These are phyloP conservation scores for Akebia trifoliata DNA, from an alignment of 164 flowering plant species.

Conservation along the genomic window DNA sequence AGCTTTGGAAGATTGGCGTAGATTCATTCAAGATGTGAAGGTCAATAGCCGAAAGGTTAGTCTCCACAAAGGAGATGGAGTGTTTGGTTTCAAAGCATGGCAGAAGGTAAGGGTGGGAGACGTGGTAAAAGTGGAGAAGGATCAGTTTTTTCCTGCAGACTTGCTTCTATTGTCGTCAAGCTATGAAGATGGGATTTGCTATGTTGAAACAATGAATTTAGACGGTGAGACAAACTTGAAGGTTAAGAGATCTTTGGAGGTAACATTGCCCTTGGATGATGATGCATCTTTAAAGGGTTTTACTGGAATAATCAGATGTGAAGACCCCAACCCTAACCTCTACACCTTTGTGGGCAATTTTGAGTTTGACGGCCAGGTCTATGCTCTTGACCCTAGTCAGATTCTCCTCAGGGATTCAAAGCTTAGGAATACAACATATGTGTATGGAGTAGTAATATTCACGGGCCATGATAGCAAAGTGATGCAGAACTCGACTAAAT, in stretches of 20 bases:
- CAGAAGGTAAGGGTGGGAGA: conserved; percentile 71
- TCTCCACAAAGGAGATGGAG: conserved; percentile 56
- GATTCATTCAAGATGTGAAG: conserved; percentile 86
- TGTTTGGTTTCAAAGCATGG: conserved; percentile 58
- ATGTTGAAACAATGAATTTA: conserved; percentile 94
- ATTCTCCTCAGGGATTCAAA: conserved; percentile 87
- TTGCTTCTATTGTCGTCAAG: conserved; percentile 73
- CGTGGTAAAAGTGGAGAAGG: conserved; percentile 80
- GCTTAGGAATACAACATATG: conserved; percentile 68
- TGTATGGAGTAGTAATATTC: conserved; percentile 81
- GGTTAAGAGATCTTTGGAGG: conserved; percentile 71
- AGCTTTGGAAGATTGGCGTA: conserved; percentile 87
- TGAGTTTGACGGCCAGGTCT: conserved; percentile 57
- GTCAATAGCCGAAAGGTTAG: conserved; percentile 63
- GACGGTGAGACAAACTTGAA: conserved; percentile 95
- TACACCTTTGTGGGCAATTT: conserved; percentile 84
- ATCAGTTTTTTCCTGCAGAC: conserved; percentile 86
- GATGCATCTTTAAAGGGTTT: conserved; percentile 59
- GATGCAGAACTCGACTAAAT: conserved; percentile 80
- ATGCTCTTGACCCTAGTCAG: conserved; percentile 73
- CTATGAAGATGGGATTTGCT: conserved; percentile 89
- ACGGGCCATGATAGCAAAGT: conserved; percentile 88
- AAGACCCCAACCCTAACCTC: conserved; percentile 83
- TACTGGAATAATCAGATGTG: conserved; percentile 59
- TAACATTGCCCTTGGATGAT: conserved; percentile 50